Evolutionary conservation across 306 rosid species (phyloP).

Genomic region (Medicago lupulina): DNA sequence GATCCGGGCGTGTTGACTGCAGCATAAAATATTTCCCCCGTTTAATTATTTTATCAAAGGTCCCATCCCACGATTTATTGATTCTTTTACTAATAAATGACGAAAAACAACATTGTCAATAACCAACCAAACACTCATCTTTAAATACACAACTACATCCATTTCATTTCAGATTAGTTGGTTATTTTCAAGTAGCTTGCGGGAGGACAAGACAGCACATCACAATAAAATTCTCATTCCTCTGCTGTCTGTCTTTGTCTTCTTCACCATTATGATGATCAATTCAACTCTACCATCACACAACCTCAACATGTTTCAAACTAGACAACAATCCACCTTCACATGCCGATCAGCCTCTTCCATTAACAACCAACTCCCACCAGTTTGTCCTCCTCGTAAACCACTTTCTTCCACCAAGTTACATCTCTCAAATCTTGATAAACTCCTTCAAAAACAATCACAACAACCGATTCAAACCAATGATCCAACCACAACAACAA

Average conservation of each 20-base stretch:
- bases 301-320: constrained; percentile 50
- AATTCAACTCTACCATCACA: constrained; percentile 61
- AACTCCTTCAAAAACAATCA: constrained; percentile 58
- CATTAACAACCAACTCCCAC: constrained; percentile 2
- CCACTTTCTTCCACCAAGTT: constrained; percentile 45
- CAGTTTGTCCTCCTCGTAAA: constrained; percentile 10
- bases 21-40: background rate
- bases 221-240: background rate
- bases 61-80: background rate
- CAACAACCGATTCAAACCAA: background rate
- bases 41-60: background rate
- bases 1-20: background rate
- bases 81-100: background rate
- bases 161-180: background rate
- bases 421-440: constrained; percentile 80
- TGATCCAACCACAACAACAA: background rate
- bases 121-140: constrained; percentile 9
- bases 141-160: constrained; percentile 25
- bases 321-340: constrained; percentile 48
- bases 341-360: constrained; percentile 47
- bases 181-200: background rate
- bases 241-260: background rate
- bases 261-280: constrained; percentile 28
- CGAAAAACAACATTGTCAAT: background rate
- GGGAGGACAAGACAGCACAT: background rate